Evolutionary conservation across 1,284 basidiomycete species (phyloP).

Genomic region (Coriolopsis trogii): DNA sequence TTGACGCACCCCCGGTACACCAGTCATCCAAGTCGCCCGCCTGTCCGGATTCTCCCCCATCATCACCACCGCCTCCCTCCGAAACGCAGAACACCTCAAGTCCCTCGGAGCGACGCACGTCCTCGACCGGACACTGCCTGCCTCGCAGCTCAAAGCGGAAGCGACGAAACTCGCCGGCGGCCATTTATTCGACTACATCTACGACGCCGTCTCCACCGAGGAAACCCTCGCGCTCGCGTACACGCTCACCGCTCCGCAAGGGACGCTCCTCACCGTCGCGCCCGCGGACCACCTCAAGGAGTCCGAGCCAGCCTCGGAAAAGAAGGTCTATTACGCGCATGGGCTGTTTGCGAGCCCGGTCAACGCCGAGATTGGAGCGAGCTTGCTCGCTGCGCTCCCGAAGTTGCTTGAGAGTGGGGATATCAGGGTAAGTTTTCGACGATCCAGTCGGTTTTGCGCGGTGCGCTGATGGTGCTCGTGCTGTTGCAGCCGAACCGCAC

Average conservation of each 20-base stretch:
- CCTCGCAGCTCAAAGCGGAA: conserved; percentile 41
- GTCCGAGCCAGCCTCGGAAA: conserved; percentile 4
- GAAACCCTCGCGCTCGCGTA: conserved; percentile 27
- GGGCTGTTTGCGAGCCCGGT: conserved; percentile 1
- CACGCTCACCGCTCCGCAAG: conserved; percentile 28
- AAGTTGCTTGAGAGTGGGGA: no score
- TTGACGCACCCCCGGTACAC: background rate
- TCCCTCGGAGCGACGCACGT: conserved; percentile 56
- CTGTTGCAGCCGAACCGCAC: conserved; percentile 28
- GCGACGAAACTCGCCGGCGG: conserved; percentile 13
- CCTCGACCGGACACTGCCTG: conserved; percentile 38
- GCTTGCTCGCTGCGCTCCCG: conserved; percentile 9
- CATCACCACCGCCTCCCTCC: background rate
- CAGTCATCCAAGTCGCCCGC: background rate
- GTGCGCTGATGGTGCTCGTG: background rate
- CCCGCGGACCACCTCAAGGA: conserved; percentile 3
- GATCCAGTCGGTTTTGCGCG: background rate
- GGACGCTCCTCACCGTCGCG: conserved; percentile 23
- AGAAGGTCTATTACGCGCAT: background rate
- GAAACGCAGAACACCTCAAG: conserved; percentile 34
- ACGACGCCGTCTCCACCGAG: conserved; percentile 36
- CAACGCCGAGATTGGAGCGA: background rate
- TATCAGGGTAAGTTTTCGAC: conserved; percentile 7
- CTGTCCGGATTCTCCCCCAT: background rate
- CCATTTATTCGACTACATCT: conserved; percentile 38